These are phyloP conservation scores for Thinopyrum elongatum DNA, from an alignment of 176 grass and related monocot species.

Conservation along the genomic window DNA sequence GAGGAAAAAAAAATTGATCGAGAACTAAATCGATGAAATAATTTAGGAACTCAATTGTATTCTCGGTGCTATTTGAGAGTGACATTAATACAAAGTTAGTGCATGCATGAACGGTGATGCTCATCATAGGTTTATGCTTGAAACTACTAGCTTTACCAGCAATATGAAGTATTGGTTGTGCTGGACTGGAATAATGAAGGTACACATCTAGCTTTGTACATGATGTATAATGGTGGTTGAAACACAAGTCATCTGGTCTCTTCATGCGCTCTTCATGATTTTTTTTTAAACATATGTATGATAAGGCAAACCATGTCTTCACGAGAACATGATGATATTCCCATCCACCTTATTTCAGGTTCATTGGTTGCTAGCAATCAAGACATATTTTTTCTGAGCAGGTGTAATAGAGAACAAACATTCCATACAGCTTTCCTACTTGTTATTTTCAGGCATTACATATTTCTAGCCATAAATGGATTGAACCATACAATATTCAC, in stretches of 20 bases:
- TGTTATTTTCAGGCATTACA: background rate
- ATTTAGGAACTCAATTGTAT: too few relatives aligned
- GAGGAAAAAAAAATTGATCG: too few relatives aligned
- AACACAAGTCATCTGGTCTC: background rate
- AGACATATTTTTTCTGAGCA: conserved; percentile 74
- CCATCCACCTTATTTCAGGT: conserved; percentile 91
- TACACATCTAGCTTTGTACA: conserved; percentile 14
- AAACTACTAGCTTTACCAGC: too few relatives aligned
- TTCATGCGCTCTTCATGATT: conserved; percentile 4
- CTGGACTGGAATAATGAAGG: conserved; percentile 91
- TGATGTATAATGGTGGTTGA: background rate
- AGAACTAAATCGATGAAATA: too few relatives aligned
- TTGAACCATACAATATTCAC: background rate
- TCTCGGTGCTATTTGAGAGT: too few relatives aligned
- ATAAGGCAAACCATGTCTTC: conserved; percentile 23
- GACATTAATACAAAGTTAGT: too few relatives aligned
- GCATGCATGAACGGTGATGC: too few relatives aligned
- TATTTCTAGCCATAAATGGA: background rate
- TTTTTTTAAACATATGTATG: background rate
- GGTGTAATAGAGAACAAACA: conserved; percentile 28
- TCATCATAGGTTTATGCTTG: too few relatives aligned
- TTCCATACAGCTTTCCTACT: background rate
- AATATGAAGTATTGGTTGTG: conserved; percentile 66
- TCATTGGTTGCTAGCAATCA: conserved; percentile 80
- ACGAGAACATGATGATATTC: conserved; percentile 78